Base-by-base conservation (phyloP, 2,329 filamentous ascomycete genomes). In the Cadophora malorum region DNA sequence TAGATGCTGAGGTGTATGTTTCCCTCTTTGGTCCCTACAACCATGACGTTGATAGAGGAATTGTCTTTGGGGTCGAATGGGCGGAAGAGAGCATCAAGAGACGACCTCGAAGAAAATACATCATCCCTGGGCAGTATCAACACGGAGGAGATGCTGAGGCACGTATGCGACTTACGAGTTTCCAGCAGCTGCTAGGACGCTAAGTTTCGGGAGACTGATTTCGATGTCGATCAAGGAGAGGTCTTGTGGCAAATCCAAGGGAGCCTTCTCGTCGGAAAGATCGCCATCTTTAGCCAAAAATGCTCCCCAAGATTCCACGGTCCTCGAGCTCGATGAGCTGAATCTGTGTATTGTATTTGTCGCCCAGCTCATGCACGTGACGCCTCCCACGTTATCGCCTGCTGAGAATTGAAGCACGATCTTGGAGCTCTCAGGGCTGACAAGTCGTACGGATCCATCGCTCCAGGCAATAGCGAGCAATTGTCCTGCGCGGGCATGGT, bases 381-480 rank as follows among this genome's bases (percentile, higher is more conserved):
- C 80, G 19, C 80, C 80, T n/a, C 64, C 69, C 28, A 72, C 71
- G 21, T 74, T 64, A 50, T 76, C 69, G n/a, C 73, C 73, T 73
- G 79, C 70, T 16, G 72, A 75, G 74, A 92, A 90, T 74, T 91
- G 88, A 78, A 96, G 91, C 23, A 94, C 88, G 14, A 91, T 87
- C 79, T 95, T 97, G 78, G 89, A 91, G 74, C 88, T 94, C 78
- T 96, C 93, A 25, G 93, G 81, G 69, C 91, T 91, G 78, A 95
- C 86, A 45, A 97, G 81, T 67, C 93, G 89, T 23, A 96, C 87
- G 7, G 87, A 86, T 33, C 92, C 91, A 81, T 97, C 93, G 73
- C 87, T 93, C 89, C 93, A 97, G 56, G 89, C 93, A 16, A 96
- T 88, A 16, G 93, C 93, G 65, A 97, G 85, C 52, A 93, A 88